Percentiles rank a stretch among this genome's conserved stretches.
Evolutionary conservation across 2,329 filamentous ascomycete genomes (phyloP).

Genomic region (Ascosphaera acerosa): DNA sequence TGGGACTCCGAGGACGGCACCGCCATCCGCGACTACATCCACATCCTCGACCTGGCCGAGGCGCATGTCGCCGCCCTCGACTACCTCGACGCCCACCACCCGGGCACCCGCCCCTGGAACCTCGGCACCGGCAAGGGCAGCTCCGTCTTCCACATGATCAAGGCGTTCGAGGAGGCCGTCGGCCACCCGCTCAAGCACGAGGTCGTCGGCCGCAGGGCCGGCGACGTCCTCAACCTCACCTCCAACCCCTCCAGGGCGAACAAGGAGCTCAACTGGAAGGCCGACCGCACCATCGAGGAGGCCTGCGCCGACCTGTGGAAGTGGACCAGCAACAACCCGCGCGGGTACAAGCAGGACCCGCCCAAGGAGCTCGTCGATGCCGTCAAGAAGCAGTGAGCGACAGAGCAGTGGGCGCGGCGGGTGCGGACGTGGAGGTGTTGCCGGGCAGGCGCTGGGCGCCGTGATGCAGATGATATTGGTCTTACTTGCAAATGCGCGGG

Average conservation of each 20-base stretch:
- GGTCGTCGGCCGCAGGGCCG: conserved; percentile 54
- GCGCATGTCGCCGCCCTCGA: conserved; percentile 77
- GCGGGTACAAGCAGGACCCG: conserved; percentile 82
- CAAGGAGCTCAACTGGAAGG: conserved; percentile 76
- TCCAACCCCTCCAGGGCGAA: conserved; percentile 76
- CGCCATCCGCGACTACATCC: conserved; percentile 93
- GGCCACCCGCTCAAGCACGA: conserved; percentile 71
- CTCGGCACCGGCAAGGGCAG: conserved; percentile 80
- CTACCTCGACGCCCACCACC: conserved; percentile 59
- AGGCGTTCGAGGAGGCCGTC: conserved; percentile 70
- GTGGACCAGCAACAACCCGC: conserved; percentile 92
- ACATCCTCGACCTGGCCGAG: conserved; percentile 68
- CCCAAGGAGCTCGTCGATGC: conserved; percentile 59
- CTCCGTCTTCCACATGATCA: conserved; percentile 94
- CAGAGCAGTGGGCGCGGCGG: conserved; percentile 11
- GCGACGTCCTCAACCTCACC: conserved; percentile 85
- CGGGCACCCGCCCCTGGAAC: conserved; percentile 90
- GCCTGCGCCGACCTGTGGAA: conserved; percentile 87
- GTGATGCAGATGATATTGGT: too few relatives aligned
- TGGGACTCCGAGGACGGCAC: conserved; percentile 79
- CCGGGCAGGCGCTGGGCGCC: too few relatives aligned
- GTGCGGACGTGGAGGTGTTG: not conserved
- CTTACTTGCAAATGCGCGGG: too few relatives aligned
- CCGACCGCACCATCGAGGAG: conserved; percentile 69
- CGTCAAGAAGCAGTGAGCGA: too few relatives aligned